phyloP scores from a whole-genome alignment of 2,329 filamentous ascomycete species.

The Pseudonectria buxi region DNA sequence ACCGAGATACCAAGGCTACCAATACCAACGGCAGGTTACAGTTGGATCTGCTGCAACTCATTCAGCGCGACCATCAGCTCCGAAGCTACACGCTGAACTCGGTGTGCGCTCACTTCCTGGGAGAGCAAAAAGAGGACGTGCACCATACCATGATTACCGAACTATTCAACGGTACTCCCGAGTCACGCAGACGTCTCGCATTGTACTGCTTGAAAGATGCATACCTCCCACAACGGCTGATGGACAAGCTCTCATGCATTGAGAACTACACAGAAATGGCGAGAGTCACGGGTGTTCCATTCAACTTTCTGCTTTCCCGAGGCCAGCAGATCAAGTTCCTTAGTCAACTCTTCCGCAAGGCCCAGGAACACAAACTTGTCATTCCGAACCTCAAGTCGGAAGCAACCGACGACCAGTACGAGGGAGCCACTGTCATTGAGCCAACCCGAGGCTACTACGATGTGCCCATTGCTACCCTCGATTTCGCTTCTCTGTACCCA shows the following conservation, averaged over 20 bases:
- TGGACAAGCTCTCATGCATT: conserved; percentile 98
- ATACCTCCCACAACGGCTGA: conserved; percentile 84
- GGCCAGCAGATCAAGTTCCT: conserved; percentile 98
- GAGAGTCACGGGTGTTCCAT: conserved; percentile 95
- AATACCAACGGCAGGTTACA: conserved; percentile 94
- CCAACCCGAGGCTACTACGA: conserved; percentile 90
- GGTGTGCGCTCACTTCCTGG: conserved; percentile 87
- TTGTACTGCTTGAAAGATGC: conserved; percentile 98
- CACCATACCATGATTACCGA: conserved; percentile 99
- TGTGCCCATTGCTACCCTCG: conserved; percentile 89
- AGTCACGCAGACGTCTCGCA: conserved; percentile 82
- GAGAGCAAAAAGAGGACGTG: conserved; percentile 97
- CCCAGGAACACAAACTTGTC: conserved; percentile 84
- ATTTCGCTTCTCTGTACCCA: conserved; percentile 97
- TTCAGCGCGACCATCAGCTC: conserved; percentile 90
- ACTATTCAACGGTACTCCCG: conserved; percentile 90
- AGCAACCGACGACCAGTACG: conserved; percentile 78
- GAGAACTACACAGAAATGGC: conserved; percentile 99
- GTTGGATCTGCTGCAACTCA: conserved; percentile 85
- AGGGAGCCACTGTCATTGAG: conserved; percentile 97
- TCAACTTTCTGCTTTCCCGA: conserved; percentile 85
- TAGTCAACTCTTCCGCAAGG: conserved; percentile 94
- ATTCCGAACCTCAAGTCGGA: conserved; percentile 78
- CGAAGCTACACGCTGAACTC: conserved; percentile 97
- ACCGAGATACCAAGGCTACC: conserved; percentile 85